Evolutionary conservation across 768 basidiomycete genomes (phyloP), one percentile per base, ranked within the genome.

Genomic region (Serendipita sp.): DNA sequence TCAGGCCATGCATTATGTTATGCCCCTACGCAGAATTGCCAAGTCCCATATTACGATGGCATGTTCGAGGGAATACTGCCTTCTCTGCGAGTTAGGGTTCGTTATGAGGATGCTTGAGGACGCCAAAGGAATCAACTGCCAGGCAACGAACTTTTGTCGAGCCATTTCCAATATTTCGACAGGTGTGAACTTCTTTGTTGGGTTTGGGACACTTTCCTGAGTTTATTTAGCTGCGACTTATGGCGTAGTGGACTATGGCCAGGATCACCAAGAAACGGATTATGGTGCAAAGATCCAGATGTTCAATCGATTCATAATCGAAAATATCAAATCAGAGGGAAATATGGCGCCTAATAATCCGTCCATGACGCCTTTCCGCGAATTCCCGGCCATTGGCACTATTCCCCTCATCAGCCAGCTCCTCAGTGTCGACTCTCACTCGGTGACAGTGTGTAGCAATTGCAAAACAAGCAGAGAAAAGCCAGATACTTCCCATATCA

Each of bases 121-220:
- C 70, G 95, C 96, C 0, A 80, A 78, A 44, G 96, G 96, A 0
- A 89, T 81, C 18, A 98, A 99, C 69, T 97, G 95, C 70, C 95
- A 98, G 72, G 84, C 93, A 3, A 93, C 87, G 73, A 99, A 99
- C 73, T 99, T 97, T 69, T 98, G 93, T 72, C 87, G 91, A 73
- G 88, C 92, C 2, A 88, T 97, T 50, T 86, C 89, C 16, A 85
- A 90, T 2, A 80, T 93, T 36, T 88, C 91, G 3, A 91, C 93
- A 74, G 83, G 93, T 93, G 69, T 62, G 73, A 40, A 23, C 1
- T 68, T 2, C 44, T 53, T 33, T 58, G 63, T 37, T 55, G 31
- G 37, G 15, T 34, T 16, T 40, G 43, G 64, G 3, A 69, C 62
- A 29, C 37, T 23, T 66, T 16, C 43, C 31, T 44, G 16, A 64